Evolutionary conservation across 352 stramenopile species (phyloP).

Genomic region (Phytophthora macrochlamydospora): DNA sequence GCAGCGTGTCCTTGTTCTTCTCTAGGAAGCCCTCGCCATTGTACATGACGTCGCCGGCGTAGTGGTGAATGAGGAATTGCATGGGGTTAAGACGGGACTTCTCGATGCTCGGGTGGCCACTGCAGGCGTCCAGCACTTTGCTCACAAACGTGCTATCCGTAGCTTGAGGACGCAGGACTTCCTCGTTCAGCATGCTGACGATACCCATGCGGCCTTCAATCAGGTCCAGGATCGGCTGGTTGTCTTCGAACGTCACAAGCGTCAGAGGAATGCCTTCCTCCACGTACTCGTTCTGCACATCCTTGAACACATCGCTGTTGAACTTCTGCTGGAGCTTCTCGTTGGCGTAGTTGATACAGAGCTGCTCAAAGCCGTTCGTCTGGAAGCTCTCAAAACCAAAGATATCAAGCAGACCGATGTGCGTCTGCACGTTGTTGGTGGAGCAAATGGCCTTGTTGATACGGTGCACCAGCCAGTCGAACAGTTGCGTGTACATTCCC

Average conservation of each 20-base stretch:
- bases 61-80: conserved; percentile 84
- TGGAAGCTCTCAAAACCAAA: conserved; percentile 96
- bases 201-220: conserved; percentile 91
- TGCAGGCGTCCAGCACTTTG: conserved; percentile 83
- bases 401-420: conserved; percentile 95
- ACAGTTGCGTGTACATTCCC: conserved; percentile 95
- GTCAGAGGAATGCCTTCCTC: conserved; percentile 90
- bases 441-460: conserved; percentile 85
- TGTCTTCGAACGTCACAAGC: conserved; percentile 91
- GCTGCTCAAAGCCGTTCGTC: conserved; percentile 88
- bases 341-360: conserved; percentile 94
- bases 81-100: conserved; percentile 87
- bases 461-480: conserved; percentile 95
- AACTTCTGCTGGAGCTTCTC: conserved; percentile 92
- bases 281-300: conserved; percentile 95
- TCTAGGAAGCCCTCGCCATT: conserved; percentile 75
- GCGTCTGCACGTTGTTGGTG: conserved; percentile 69
- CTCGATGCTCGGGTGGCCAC: conserved; percentile 80
- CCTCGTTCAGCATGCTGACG: conserved; percentile 94
- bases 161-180: conserved; percentile 90
- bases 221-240: conserved; percentile 91
- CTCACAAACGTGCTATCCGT: conserved; percentile 84
- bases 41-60: conserved; percentile 86
- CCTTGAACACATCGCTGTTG: conserved; percentile 95
- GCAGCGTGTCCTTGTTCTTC: conserved; percentile 89